Base-by-base conservation (phyloP, 2,329 filamentous ascomycete genomes). In the Aureobasidium sp. region DNA sequence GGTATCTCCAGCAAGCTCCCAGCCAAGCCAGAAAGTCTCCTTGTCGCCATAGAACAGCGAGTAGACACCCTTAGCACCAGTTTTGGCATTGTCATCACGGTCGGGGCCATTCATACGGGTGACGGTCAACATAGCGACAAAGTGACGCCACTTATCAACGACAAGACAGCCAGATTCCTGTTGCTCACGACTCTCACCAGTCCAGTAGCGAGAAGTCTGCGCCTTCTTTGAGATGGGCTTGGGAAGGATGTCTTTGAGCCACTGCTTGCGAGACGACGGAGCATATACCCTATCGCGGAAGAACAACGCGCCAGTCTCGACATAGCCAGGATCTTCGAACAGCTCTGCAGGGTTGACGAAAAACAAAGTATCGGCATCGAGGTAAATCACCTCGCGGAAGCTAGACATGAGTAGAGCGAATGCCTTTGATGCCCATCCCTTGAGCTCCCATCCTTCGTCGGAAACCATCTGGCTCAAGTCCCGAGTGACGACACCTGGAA, bases 11-110 rank as follows among this genome's bases (percentile, higher is more conserved):
- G 73, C 75, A n/a, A 80, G 72, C 62, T 79, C 74, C 72, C 76
- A 79, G 24, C 77, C 76, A 2, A 80, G 71, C 78, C 78, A 80
- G 70, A 79, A 80, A 1, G 77, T 80, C 64, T 80, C 78, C 64
- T 80, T 80, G 67, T 65, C 41, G 60, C 64, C 64, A 29, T 65
- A 65, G 70, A 36, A 73, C 75, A 79, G 75, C 57, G 79, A 76
- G 56, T 79, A 80, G 0, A 79, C 76, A 39, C 78, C 77, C 41
- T 69, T 66, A 32, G 74, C 71, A 15, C 75, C 74, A 50, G 71
- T 68, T 41, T 72, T 71, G 36, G 71, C 65, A 63, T 75, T 69
- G 1, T 74, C 74, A 62, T 79, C 77, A 37, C 77, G 71, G 64
- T 79, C 78, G 9, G 77, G 77, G 8, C 77, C 78, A 63, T 76